Percentiles rank a stretch among this genome's conserved stretches.
phyloP scores from a whole-genome alignment of 73 alveolate genomes.

The Paramecium biaurelia region DNA sequence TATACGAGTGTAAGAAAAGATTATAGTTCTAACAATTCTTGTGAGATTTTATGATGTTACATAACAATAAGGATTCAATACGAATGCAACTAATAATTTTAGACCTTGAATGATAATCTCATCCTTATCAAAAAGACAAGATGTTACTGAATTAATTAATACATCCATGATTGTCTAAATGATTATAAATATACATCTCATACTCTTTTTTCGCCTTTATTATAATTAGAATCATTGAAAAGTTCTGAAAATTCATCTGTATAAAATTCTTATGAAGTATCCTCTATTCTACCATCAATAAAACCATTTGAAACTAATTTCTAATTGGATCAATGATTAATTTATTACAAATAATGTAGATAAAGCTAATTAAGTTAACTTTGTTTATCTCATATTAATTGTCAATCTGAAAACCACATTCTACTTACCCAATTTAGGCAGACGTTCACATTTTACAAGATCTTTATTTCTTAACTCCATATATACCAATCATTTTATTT shows the following conservation, averaged over 20 bases:
- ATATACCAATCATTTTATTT: constrained; percentile 55
- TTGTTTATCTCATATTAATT: constrained; percentile 25
- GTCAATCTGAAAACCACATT: constrained; percentile 9
- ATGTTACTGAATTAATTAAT: not conserved
- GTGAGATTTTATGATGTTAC: not conserved
- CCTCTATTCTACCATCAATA: constrained; percentile 5
- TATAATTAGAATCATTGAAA: not conserved
- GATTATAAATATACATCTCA: not conserved
- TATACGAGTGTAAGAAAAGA: constrained; percentile 5
- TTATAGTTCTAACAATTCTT: not conserved
- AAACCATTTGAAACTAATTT: constrained; percentile 5
- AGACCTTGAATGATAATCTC: not conserved
- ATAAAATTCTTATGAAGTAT: not conserved
- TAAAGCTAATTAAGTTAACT: constrained; percentile 4
- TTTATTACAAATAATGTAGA: not conserved
- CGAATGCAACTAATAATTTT: constrained; percentile 33
- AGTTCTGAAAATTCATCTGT: constrained; percentile 43
- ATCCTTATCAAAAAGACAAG: constrained; percentile 7
- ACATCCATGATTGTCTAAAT: not conserved
- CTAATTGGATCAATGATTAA: not conserved
- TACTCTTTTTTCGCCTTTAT: constrained; percentile 14
- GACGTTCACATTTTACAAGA: constrained; percentile 6
- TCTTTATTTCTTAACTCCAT: not conserved
- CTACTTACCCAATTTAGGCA: constrained; percentile 9
- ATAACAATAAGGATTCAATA: not conserved